Conservation (phyloP, 352 stramenopile species). For the Phytopythium boreale region DNA sequence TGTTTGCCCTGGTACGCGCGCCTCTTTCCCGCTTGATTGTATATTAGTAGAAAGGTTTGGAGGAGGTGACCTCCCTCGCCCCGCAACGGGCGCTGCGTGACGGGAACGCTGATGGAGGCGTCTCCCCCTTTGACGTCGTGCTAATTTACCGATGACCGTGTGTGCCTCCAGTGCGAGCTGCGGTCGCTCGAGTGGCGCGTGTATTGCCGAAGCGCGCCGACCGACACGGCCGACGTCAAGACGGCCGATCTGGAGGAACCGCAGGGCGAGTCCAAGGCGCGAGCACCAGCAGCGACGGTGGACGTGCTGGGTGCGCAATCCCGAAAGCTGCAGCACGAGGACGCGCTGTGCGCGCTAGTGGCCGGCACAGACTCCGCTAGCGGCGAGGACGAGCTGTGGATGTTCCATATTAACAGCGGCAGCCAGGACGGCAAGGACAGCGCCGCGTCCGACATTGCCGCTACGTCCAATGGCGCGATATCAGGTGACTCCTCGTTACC, state of each 20-base stretch:
- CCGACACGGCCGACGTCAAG: constrained; percentile 11
- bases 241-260: not conserved
- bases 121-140: too few relatives aligned
- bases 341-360: constrained; percentile 28
- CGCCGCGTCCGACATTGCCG: not conserved
- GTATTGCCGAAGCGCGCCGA: constrained; percentile 14
- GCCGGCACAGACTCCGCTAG: constrained; percentile 1
- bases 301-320: constrained; percentile 24
- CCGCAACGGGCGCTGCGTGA: too few relatives aligned
- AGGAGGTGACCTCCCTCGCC: too few relatives aligned
- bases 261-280: not conserved
- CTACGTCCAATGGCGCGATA: not conserved
- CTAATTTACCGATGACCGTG: not conserved
- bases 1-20: constrained; percentile 35
- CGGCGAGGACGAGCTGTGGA: constrained; percentile 31
- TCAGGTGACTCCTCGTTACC: not conserved
- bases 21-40: too few relatives aligned
- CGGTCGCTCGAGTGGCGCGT: constrained; percentile 50
- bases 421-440: constrained; percentile 9
- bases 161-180: constrained; percentile 36
- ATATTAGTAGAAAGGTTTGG: too few relatives aligned
- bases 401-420: constrained; percentile 46
- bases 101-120: too few relatives aligned
- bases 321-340: constrained; percentile 35
- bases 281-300: not conserved